A percentile compares a stretch with the other conserved stretches of the same genome.
Evolutionary conservation across 352 stramenopile species (phyloP).

Genomic region (Discostella stelligera): DNA sequence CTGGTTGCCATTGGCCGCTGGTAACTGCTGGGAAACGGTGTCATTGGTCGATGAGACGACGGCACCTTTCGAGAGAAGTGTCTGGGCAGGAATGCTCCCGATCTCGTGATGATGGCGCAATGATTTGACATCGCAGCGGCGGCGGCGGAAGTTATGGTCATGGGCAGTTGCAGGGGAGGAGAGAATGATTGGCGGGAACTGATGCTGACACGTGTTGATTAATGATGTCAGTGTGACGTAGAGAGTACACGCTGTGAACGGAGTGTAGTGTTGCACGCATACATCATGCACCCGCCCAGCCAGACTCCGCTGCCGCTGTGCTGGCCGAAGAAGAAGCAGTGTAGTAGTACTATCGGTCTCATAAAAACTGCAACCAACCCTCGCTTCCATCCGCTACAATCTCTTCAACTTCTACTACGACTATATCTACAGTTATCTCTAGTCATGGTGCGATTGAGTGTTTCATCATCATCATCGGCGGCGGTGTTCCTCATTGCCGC

Average conservation of each 20-base stretch:
- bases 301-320: no score
- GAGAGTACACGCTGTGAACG: no score
- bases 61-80: not conserved
- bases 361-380: not conserved
- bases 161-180: no score
- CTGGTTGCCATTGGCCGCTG: not conserved
- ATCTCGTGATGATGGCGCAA: not conserved
- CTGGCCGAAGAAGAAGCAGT: no score
- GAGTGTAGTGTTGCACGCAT: no score
- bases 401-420: no score
- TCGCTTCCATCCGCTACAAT: not conserved
- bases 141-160: not conserved
- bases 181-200: no score
- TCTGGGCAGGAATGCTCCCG: not conserved
- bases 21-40: not conserved
- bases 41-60: not conserved
- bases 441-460: not conserved
- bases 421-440: not conserved
- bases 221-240: no score
- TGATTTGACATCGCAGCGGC: not conserved
- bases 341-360: not conserved
- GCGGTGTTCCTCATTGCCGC: not conserved
- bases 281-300: no score
- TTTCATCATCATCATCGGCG: not conserved
- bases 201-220: no score